phyloP scores from a whole-genome alignment of 768 basidiomycete species.

The Kwoniella newhampshirensis region DNA sequence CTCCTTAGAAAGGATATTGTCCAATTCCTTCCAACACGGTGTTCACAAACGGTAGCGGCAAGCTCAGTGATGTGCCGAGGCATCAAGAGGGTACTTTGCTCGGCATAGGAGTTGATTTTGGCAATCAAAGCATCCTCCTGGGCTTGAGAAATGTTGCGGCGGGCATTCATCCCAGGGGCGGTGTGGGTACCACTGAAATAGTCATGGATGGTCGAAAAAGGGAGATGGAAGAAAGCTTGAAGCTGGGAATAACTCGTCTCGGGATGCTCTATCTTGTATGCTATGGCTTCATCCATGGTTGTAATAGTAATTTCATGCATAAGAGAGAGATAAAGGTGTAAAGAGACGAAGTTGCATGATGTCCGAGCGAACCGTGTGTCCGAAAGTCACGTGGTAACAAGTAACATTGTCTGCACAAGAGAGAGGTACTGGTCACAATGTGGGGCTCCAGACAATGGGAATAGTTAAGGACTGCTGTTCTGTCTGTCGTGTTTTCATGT shows the following conservation, averaged over 20 bases:
- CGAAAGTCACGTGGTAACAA: not conserved
- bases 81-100: constrained; percentile 13
- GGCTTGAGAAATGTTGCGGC: not conserved
- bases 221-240: not conserved
- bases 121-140: constrained; percentile 5
- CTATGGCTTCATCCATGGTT: constrained; percentile 4
- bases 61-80: constrained; percentile 15
- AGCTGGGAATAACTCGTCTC: not conserved
- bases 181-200: constrained; percentile 1
- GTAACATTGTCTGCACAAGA: no score
- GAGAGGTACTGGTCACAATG: no score
- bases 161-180: not conserved
- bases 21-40: constrained; percentile 13
- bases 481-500: no score
- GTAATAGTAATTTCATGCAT: not conserved
- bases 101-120: constrained; percentile 14
- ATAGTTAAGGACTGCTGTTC: no score
- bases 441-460: no score
- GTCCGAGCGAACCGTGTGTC: constrained; percentile 1
- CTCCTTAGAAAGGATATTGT: constrained; percentile 6
- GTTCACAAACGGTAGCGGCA: not conserved
- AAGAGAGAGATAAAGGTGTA: not conserved
- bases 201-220: constrained; percentile 1
- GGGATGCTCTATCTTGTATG: constrained; percentile 9
- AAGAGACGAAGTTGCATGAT: not conserved